Percentiles rank a stretch among this genome's conserved stretches.
These are phyloP conservation scores for Tylopilus rubrobrunneus DNA, from an alignment of 768 basidiomycete species.

Conservation along the genomic window DNA sequence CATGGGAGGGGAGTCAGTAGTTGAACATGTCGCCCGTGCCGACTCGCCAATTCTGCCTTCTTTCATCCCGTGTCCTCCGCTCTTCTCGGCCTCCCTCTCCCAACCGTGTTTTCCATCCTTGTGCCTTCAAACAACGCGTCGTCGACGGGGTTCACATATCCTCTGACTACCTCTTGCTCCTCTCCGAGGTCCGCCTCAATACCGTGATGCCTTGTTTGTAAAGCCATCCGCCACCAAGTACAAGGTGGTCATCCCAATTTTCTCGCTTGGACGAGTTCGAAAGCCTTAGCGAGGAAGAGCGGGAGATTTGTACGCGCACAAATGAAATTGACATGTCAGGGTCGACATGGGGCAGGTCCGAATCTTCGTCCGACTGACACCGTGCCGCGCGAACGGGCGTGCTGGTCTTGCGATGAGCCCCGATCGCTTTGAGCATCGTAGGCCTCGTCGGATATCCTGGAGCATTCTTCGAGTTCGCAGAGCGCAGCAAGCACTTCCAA, in stretches of 20 bases:
- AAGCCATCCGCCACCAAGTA: conserved; percentile 79
- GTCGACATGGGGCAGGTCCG: conserved; percentile 38
- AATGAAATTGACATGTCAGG: conserved; percentile 63
- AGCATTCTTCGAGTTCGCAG: conserved; percentile 74
- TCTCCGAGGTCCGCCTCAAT: conserved; percentile 47
- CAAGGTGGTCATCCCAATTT: conserved; percentile 77
- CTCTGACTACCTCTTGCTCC: conserved; percentile 53
- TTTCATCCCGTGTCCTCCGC: conserved; percentile 37
- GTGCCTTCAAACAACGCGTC: conserved; percentile 69
- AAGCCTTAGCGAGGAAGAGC: too few relatives aligned
- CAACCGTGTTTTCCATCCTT: conserved; percentile 47
- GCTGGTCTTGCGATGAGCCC: conserved; percentile 39
- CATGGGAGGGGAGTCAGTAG: conserved; percentile 21
- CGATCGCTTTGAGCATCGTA: conserved; percentile 79
- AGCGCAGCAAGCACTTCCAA: conserved; percentile 81
- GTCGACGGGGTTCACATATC: conserved; percentile 77
- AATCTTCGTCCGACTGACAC: conserved; percentile 44
- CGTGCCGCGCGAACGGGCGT: conserved; percentile 37
- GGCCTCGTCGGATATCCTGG: conserved; percentile 74
- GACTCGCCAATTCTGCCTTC: conserved; percentile 33
- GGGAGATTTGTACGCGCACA: conserved; percentile 69
- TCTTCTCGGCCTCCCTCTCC: conserved; percentile 44
- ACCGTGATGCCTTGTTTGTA: conserved; percentile 65
- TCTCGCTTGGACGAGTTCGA: conserved; percentile 75
- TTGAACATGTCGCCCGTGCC: conserved; percentile 30